Evolutionary conservation across 768 basidiomycete genomes (phyloP).

Genomic region (Tulasnella sp.): DNA sequence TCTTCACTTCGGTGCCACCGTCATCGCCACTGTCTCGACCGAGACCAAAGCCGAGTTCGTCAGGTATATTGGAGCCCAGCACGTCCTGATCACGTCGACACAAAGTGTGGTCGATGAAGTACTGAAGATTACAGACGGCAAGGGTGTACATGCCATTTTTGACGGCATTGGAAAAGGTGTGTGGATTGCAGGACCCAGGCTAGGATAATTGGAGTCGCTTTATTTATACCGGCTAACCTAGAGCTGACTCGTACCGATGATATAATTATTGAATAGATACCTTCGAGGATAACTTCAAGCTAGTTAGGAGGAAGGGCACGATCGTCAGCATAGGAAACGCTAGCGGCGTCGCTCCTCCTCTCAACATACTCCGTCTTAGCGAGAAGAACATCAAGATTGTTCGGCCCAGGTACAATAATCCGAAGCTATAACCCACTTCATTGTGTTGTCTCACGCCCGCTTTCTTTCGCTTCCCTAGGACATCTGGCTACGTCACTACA

Average conservation of each 20-base stretch:
- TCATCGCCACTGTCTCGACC: slow-evolving; percentile 89
- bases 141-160: slow-evolving; percentile 76
- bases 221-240: neutral
- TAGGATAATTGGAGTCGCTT: no score
- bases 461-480: slow-evolving; percentile 32
- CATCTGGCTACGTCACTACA: slow-evolving; percentile 62
- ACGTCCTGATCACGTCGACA: slow-evolving; percentile 70
- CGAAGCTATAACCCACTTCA: no score
- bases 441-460: no score
- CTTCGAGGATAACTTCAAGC: slow-evolving; percentile 63
- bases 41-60: slow-evolving; percentile 74
- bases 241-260: neutral
- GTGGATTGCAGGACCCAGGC: slow-evolving; percentile 42
- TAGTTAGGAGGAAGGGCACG: slow-evolving; percentile 78
- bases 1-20: slow-evolving; percentile 64
- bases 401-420: slow-evolving; percentile 53
- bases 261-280: slow-evolving; percentile 31
- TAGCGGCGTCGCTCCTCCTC: slow-evolving; percentile 69
- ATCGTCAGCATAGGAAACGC: slow-evolving; percentile 88
- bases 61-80: slow-evolving; percentile 65
- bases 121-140: slow-evolving; percentile 60
- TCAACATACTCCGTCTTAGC: slow-evolving; percentile 58
- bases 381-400: slow-evolving; percentile 73
- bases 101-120: slow-evolving; percentile 68
- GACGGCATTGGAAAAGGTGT: slow-evolving; percentile 98